Percentiles rank a stretch among this genome's conserved stretches.
These are phyloP conservation scores for Pythium aristosporum DNA, from an alignment of 352 stramenopile genomes.

Conservation along the genomic window DNA sequence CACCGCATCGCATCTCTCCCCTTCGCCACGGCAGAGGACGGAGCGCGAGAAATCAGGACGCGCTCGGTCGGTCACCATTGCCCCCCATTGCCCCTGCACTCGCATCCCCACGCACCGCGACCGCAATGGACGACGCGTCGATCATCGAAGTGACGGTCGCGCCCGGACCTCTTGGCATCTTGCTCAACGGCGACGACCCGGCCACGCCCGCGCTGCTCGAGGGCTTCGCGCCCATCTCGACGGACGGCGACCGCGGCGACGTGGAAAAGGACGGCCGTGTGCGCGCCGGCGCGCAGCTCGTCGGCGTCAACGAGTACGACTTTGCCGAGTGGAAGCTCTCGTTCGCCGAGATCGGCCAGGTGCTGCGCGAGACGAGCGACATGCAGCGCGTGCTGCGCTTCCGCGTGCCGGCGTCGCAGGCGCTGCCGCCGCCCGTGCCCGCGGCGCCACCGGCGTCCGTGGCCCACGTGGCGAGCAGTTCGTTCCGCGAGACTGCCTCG, in stretches of 20 bases:
- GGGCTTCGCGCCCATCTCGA: constrained; percentile 51
- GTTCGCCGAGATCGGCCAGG: constrained; percentile 52
- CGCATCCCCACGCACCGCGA: neutral
- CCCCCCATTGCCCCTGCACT: neutral
- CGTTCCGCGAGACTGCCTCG: constrained; percentile 31
- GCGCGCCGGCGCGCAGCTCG: constrained; percentile 41
- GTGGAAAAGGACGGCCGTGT: constrained; percentile 49
- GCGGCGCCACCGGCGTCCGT: neutral
- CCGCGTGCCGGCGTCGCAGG: constrained; percentile 31
- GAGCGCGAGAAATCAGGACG: neutral
- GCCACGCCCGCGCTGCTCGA: constrained; percentile 51
- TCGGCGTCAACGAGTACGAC: constrained; percentile 66
- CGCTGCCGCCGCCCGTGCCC: neutral
- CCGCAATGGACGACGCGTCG: constrained; percentile 11
- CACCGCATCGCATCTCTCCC: neutral
- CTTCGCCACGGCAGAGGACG: constrained; percentile 9
- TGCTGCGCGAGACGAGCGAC: constrained; percentile 58
- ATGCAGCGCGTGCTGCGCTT: constrained; percentile 50
- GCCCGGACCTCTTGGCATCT: constrained; percentile 61
- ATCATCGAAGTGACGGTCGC: constrained; percentile 50
- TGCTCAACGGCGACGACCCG: constrained; percentile 49
- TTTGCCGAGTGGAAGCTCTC: constrained; percentile 40
- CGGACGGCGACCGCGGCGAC: constrained; percentile 38
- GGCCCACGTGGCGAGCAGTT: constrained; percentile 14
- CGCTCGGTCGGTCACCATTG: neutral